A percentile compares a stretch with the other conserved stretches of the same genome.
These are phyloP conservation scores for Pholiota molesta DNA, from an alignment of 768 basidiomycete species.

Conservation along the genomic window DNA sequence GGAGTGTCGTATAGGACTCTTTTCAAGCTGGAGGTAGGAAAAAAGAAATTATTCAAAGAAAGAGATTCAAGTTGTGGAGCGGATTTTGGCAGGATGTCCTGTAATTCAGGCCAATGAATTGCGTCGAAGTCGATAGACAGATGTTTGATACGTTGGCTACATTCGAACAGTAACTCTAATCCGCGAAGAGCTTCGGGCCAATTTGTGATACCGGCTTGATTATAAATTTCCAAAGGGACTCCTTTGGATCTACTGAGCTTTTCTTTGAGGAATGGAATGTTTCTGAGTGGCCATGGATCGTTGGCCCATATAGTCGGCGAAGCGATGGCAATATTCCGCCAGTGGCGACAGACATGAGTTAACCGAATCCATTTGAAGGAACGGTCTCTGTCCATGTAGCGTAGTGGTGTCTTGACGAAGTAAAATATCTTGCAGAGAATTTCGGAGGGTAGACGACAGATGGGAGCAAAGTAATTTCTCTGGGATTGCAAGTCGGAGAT, in stretches of 20 bases:
- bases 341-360: neutral
- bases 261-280: neutral
- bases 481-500: too few species aligned
- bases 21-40: neutral
- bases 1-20: neutral
- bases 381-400: too few species aligned
- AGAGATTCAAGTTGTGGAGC: neutral
- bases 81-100: neutral
- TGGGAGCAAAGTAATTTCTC: conserved; percentile 22
- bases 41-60: neutral
- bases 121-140: neutral
- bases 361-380: conserved; percentile 1
- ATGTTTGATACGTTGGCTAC: neutral
- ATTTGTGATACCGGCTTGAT: neutral
- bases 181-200: neutral
- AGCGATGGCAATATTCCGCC: neutral
- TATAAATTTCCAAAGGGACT: neutral
- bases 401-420: neutral
- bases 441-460: conserved; percentile 46
- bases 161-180: neutral
- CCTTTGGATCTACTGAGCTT: neutral
- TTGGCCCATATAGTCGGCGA: neutral
- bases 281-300: neutral
- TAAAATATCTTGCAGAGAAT: conserved; percentile 42
- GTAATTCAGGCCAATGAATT: neutral